Evolutionary conservation across 306 rosid genomes (phyloP), one percentile per base, ranked within the genome.

Genomic region (Carpinus fangiana): DNA sequence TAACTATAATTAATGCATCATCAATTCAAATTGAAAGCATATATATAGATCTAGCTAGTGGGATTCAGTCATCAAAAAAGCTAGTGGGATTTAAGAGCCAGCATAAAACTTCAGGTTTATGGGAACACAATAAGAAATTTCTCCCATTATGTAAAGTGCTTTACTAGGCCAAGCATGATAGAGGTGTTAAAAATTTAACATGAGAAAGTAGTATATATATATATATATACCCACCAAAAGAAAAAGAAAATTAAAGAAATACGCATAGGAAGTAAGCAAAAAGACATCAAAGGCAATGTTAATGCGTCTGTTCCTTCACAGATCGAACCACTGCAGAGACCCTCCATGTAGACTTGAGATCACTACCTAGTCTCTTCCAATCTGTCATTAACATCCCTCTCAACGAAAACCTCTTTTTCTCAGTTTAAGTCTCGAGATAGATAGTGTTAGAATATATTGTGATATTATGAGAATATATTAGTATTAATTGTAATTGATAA

Each of bases 41-140:
- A 23, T 65, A 8, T 17, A 23, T 65, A 51, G 74, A 79, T 73
- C 78, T 38, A 53, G 34, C 31, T 28, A 28, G 31, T 28, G 31
- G 31, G 26, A 23, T 23, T 23, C 26, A 23, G 26, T 23, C 26
- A 23, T 23, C 26, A 23, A 23, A 23, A 23, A 23, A 23, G 26
- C 26, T 23, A 23, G 26, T 34, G 65, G 26, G 50, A 11, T 36
- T 17, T 3, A 55, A 2, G 2, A 68, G 8, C 5, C 8, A 68
- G 45, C 5, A 43, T 9, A 45, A 45, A 8, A 45, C 2, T 68
- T 23, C 38, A 45, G 17, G 13, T 43, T 68, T 9, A 57, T 69
- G 14, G 52, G 45, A 53, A 38, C n/a, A 20, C 28, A 59, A 47
- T 31, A 45, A 60, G 59, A 28, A 28, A 28, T 28, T 28, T 28